Evolutionary conservation across 352 stramenopile genomes (phyloP), one percentile per base, ranked within the genome.

Genomic region (Phytophthora capsici): DNA sequence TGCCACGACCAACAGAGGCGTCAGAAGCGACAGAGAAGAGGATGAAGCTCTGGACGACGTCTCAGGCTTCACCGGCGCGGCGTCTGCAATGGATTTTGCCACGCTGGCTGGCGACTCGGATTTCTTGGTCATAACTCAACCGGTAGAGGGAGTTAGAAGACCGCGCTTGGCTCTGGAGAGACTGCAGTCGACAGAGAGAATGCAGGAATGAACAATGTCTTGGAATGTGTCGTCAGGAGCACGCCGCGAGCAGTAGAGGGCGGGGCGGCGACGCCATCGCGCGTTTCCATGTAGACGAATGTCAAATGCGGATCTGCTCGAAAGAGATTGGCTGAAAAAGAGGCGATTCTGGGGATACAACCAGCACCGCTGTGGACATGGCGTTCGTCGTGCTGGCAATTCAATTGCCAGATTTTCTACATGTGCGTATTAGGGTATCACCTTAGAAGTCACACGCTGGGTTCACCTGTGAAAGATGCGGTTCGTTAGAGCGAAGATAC

Each of bases 271-370:
- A 44, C 49, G 50, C 38, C 63, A 71, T 38, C 48, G 63, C 63
- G 61, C 61, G 63, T 71, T 38, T 71, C 63, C 57, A 67, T 71
- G 63, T 62, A 26, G 62, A 65, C 47, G 47, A 65, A 49, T 60
- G 62, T 55, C 55, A 43, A 69, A 69, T 58, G 26, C 12, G 23
- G 34, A 64, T 69, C 52, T 69, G 45, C 61, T 34, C 9, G 28
- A 34, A 34, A 34, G 28, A 34, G 28, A 50, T 65, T 70, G 54
- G 55, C 13, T 14, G 10, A 60, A 57, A n/a, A 62, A 69, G 10
- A 4, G 6, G 9, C 6, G 20, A 25, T 50, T 49, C 36, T 4
- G 40, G 22, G 9, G 58, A 55, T 67, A 44, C 50, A 55, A 23
- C 30, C 48, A 26, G 40, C 58, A 66, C 30, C 40, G 41, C 20